Evolutionary conservation across 2,329 filamentous ascomycete species (phyloP).

Genomic region (Curvularia eragrostidis): DNA sequence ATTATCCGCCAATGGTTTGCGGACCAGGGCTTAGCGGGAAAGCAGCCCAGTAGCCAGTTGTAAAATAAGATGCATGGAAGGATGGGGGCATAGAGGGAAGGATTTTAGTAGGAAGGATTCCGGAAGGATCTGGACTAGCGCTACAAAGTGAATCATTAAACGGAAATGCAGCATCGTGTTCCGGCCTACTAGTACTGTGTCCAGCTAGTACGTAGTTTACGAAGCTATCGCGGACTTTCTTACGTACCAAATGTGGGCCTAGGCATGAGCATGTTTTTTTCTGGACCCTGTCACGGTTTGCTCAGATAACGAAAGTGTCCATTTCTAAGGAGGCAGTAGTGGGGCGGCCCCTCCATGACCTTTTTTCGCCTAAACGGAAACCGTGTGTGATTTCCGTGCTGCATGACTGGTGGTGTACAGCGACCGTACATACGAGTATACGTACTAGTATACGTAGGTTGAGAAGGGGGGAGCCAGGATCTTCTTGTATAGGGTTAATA

Average conservation of each 20-base stretch:
- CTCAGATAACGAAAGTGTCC: not conserved
- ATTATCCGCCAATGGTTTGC: constrained; percentile 73
- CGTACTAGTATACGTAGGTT: too few species aligned
- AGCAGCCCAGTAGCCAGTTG: constrained; percentile 51
- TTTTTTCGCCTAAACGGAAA: constrained; percentile 2
- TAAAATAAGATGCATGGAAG: constrained; percentile 40
- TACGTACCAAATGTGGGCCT: not conserved
- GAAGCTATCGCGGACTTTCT: not conserved
- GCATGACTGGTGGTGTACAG: not conserved
- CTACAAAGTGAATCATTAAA: too few species aligned
- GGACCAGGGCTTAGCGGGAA: constrained; percentile 55
- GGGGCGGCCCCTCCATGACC: not conserved
- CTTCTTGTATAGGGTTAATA: not conserved
- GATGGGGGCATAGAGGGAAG: not conserved
- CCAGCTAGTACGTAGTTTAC: not conserved
- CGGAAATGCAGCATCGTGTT: too few species aligned
- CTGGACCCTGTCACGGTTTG: not conserved
- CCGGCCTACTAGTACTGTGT: not conserved
- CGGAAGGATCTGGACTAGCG: not conserved
- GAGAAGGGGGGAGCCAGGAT: not conserved
- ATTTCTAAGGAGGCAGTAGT: too few species aligned
- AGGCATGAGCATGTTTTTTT: not conserved
- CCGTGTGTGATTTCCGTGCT: not conserved
- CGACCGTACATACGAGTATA: too few species aligned
- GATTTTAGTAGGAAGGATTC: not conserved